Percentiles rank a stretch among this genome's conserved stretches.
phyloP scores from a whole-genome alignment of 225 moss, liverwort and hornwort species.

The Antitrichia curtipendula region DNA sequence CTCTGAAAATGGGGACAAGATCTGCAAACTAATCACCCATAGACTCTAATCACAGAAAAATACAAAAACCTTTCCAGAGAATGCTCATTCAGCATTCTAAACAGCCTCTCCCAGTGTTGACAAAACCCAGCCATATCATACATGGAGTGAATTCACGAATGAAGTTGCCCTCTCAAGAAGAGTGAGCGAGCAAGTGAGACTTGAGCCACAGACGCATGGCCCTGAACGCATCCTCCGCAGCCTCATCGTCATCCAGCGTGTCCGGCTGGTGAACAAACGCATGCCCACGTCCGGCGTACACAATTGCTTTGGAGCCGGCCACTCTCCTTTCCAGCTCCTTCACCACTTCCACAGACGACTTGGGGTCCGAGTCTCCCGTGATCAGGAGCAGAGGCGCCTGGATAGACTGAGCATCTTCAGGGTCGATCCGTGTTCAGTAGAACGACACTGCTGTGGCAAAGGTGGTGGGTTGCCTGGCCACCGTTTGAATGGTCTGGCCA shows the following conservation, averaged over 20 bases:
- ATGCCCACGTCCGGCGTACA: conserved; percentile 64
- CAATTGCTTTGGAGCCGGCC: conserved; percentile 35
- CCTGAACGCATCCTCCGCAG: conserved; percentile 55
- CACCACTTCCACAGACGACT: conserved; percentile 28
- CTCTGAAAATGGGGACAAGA: neutral
- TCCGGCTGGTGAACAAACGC: conserved; percentile 62
- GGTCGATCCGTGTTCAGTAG: conserved; percentile 55
- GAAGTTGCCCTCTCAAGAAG: neutral
- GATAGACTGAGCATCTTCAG: conserved; percentile 15
- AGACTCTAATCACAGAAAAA: neutral
- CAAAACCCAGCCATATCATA: neutral
- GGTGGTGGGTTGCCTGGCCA: conserved; percentile 14
- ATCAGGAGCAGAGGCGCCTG: conserved; percentile 62
- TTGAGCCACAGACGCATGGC: conserved; percentile 62
- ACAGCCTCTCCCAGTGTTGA: neutral
- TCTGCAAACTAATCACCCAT: neutral
- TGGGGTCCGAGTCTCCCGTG: conserved; percentile 39
- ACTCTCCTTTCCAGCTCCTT: conserved; percentile 35
- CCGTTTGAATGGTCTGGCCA: conserved; percentile 45
- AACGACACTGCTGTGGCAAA: conserved; percentile 57
- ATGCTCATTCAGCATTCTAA: neutral
- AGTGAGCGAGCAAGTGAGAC: conserved; percentile 11
- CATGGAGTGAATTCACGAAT: neutral
- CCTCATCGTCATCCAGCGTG: conserved; percentile 60
- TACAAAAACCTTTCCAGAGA: neutral